Base-by-base conservation (phyloP, 768 basidiomycete species). In the Hericium alpestre region DNA sequence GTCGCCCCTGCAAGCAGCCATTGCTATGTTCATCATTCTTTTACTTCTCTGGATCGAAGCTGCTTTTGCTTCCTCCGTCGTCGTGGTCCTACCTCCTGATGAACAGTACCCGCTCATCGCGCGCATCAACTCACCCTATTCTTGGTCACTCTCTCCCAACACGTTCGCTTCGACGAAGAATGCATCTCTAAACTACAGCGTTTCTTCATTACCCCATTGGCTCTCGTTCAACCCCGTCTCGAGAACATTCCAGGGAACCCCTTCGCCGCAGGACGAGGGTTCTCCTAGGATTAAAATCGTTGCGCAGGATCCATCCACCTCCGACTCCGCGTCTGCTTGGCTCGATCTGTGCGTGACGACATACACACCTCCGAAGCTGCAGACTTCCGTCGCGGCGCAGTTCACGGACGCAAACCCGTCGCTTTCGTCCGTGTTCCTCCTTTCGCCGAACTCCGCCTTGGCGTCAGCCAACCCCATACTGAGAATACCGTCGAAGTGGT, bases 21-120 rank as follows among this genome's bases (percentile, higher is more conserved):
- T 74, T 75, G 65, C 80, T 82, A 86, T 86, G 84, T 71, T 78
- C 65, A 67, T 76, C 77, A 65, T 74, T 81, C 79, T 79, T 81
- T 71, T 63, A 64, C 60, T 77, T 64, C 57, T 80, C 63, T 59
- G 76, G 75, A 51, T 66, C 73, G 79, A 77, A 78, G 77, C 80
- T 80, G 25, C 50, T 22, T 43, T 77, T 64, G 69, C 70, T 61
- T 65, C 71, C 51, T 65, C 75, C 60, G 66, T 68, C 59, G 72
- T 67, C 56, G 74, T 93, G 47, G 65, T 73, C 51, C 79, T 79
- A 66, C 81, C 88, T 27, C 72, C 91, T 41, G 75, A 81, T 59
- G 73, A 74, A 37, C 94, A 98, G 71, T 79, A 83, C 47, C 92
- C 93, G 18, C 76, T 77, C 46, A 80, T 96, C 59, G 92, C 90